Percentiles rank a stretch among this genome's conserved stretches.
Conservation (phyloP, 208 protist species). For the Histomonas meleagridis region DNA sequence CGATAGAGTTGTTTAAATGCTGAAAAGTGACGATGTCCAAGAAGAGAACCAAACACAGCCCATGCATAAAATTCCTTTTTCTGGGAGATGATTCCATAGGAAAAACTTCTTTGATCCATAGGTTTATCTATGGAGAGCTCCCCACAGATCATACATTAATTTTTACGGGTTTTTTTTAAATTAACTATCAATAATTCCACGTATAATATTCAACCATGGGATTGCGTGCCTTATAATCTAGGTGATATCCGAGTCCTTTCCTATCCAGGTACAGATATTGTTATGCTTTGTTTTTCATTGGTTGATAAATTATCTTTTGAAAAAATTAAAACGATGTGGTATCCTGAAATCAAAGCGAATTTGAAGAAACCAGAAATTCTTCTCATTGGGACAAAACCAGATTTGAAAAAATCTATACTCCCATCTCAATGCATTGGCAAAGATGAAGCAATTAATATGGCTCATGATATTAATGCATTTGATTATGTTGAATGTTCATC, state of each 20-base stretch:
- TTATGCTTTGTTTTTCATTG: slow-evolving; percentile 40
- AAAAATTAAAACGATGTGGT: slow-evolving; percentile 60
- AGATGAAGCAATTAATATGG: slow-evolving; percentile 38
- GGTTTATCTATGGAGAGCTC: no score
- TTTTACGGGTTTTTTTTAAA: no score
- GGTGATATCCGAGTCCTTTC: slow-evolving; percentile 35
- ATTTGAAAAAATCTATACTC: slow-evolving; percentile 55
- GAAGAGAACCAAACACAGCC: no score
- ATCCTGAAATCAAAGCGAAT: slow-evolving; percentile 38
- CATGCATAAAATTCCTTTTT: no score
- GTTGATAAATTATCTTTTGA: slow-evolving; percentile 54
- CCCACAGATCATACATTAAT: no score
- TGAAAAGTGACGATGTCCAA: no score
- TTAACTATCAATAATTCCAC: background rate
- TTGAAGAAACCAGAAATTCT: slow-evolving; percentile 50
- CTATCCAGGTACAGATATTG: slow-evolving; percentile 42
- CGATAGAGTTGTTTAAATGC: no score
- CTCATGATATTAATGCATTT: slow-evolving; percentile 39
- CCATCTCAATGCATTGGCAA: background rate
- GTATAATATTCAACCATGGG: slow-evolving; percentile 57
- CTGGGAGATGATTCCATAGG: background rate
- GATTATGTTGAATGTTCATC: slow-evolving; percentile 51
- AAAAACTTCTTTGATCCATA: slow-evolving; percentile 27
- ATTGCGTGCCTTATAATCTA: slow-evolving; percentile 53
- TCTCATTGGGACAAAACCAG: slow-evolving; percentile 71